phyloP scores from a whole-genome alignment of 345 rosid species.

The Salix caprea region DNA sequence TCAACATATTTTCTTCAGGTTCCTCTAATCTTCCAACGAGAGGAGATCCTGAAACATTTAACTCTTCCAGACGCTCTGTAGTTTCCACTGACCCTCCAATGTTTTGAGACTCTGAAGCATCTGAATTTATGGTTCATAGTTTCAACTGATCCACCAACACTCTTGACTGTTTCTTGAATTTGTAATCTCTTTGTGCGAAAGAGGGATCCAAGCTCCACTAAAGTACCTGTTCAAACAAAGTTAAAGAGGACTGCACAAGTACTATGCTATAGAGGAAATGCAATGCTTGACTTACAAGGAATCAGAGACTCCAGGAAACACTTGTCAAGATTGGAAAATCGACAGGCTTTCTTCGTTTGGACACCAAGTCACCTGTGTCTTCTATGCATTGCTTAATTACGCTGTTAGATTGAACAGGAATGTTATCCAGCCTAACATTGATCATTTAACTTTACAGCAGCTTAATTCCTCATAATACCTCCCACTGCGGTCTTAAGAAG shows the following conservation, averaged over 20 bases:
- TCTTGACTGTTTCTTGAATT: too few relatives aligned
- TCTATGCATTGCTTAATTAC: slow-evolving; percentile 44
- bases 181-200: too few relatives aligned
- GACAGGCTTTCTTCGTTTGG: slow-evolving; percentile 46
- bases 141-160: too few relatives aligned
- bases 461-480: not conserved
- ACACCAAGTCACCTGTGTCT: slow-evolving; percentile 57
- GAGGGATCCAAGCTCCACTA: slow-evolving; percentile 33
- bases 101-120: too few relatives aligned
- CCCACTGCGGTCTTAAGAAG: not conserved
- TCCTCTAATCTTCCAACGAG: too few relatives aligned
- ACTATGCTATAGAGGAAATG: not conserved
- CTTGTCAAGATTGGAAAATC: slow-evolving; percentile 29
- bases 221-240: slow-evolving; percentile 40
- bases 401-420: slow-evolving; percentile 38
- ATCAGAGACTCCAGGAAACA: slow-evolving; percentile 50
- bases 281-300: slow-evolving; percentile 46
- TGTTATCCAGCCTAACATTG: not conserved
- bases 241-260: slow-evolving; percentile 21
- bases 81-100: too few relatives aligned
- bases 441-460: not conserved
- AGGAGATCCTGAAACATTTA: too few relatives aligned
- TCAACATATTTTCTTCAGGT: too few relatives aligned
- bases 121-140: too few relatives aligned
- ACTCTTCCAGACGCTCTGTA: too few relatives aligned